A percentile compares a stretch with the other conserved stretches of the same genome.
Conservation (phyloP, 768 basidiomycete genomes). For the Psilocybe sp. region DNA sequence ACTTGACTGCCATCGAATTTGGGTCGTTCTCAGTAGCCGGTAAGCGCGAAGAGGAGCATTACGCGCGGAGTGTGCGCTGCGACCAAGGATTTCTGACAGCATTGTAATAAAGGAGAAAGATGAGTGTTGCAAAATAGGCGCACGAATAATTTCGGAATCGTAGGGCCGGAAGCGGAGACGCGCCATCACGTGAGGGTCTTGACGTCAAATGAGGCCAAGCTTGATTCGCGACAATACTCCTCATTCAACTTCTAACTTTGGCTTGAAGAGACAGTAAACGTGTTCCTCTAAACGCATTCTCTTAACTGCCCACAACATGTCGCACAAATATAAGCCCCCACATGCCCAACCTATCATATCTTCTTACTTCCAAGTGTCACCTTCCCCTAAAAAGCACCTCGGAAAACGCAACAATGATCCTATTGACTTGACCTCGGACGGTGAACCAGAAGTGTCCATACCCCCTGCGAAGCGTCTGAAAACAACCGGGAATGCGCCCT, state of each 20-base stretch:
- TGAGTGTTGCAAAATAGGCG: too few relatives aligned
- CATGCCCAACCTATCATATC: conserved; percentile 34
- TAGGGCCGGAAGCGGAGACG: not conserved
- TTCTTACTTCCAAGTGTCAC: conserved; percentile 30
- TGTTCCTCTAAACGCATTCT: not conserved
- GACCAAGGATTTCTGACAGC: conserved; percentile 16
- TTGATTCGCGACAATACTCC: not conserved
- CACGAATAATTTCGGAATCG: conserved; percentile 4
- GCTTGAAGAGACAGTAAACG: not conserved
- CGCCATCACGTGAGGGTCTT: conserved; percentile 1
- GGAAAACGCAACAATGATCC: conserved; percentile 29
- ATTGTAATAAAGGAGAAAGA: conserved; percentile 7
- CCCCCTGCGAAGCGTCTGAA: conserved; percentile 26
- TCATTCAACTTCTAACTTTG: not conserved
- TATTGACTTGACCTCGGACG: conserved; percentile 56
- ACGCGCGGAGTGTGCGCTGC: conserved; percentile 6
- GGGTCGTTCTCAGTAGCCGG: not conserved
- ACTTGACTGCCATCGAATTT: conserved; percentile 23
- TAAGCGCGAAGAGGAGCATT: not conserved
- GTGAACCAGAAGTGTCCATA: conserved; percentile 25
- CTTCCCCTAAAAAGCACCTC: conserved; percentile 11
- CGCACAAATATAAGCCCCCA: conserved; percentile 10
- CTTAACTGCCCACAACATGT: conserved; percentile 9
- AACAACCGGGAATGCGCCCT: too few relatives aligned
- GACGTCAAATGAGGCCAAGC: not conserved